Evolutionary conservation across 2,329 filamentous ascomycete genomes (phyloP).

Genomic region (Colletotrichum salicis): DNA sequence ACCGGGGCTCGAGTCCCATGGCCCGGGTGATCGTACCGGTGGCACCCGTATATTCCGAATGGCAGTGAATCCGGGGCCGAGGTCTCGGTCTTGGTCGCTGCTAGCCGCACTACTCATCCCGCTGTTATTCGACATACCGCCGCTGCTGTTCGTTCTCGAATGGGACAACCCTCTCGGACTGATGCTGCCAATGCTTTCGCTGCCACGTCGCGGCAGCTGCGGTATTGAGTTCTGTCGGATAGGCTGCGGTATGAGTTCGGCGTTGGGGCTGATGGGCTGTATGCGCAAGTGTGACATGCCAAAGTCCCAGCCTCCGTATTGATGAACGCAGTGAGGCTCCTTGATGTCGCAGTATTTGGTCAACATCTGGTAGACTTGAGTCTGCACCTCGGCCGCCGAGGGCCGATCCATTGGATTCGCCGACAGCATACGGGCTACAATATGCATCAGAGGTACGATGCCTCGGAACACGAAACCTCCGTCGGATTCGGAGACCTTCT

Average conservation of each 20-base stretch:
- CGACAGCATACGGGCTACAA: slow-evolving; percentile 66
- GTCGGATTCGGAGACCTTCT: slow-evolving; percentile 51
- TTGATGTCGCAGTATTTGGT: slow-evolving; percentile 57
- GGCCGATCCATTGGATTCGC: slow-evolving; percentile 64
- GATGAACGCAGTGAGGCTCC: slow-evolving; percentile 66
- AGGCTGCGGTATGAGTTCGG: slow-evolving; percentile 24
- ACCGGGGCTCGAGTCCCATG: slow-evolving; percentile 29
- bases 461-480: slow-evolving; percentile 61
- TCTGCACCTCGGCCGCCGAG: slow-evolving; percentile 61
- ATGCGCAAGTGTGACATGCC: slow-evolving; percentile 41
- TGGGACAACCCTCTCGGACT: slow-evolving; percentile 41
- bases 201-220: slow-evolving; percentile 33
- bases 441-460: slow-evolving; percentile 61
- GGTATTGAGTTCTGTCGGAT: slow-evolving; percentile 32
- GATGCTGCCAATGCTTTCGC: slow-evolving; percentile 32
- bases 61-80: slow-evolving; percentile 30
- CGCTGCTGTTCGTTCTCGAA: slow-evolving; percentile 47
- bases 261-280: slow-evolving; percentile 26
- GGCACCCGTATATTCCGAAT: slow-evolving; percentile 34
- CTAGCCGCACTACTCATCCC: slow-evolving; percentile 41
- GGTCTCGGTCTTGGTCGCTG: slow-evolving; percentile 34
- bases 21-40: slow-evolving; percentile 30
- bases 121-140: slow-evolving; percentile 48
- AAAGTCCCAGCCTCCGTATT: slow-evolving; percentile 52
- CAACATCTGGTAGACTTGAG: slow-evolving; percentile 63